Base-by-base conservation (phyloP, 2,329 filamentous ascomycete species). In the Onygenales sp. region DNA sequence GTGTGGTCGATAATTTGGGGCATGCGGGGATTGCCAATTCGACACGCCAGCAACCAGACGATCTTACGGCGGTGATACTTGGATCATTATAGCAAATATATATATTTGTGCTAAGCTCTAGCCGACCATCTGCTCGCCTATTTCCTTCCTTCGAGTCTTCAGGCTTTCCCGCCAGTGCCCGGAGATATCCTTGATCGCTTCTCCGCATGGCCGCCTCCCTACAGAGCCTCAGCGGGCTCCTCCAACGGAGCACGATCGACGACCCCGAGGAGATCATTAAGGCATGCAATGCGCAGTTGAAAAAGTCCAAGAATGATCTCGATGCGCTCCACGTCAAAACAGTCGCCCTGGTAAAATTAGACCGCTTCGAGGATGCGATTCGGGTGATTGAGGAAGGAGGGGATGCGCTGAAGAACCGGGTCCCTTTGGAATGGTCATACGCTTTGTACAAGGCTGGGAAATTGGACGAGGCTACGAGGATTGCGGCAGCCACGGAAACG, bases 251-350 rank as follows among this genome's bases (percentile, higher is more conserved):
- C 35, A 74, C 77, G 52, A 78, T 85, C 61, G 76, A 81, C 58
- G 81, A 85, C 66, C 80, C 84, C 64, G 79, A 82, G 54, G 78
- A 83, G 68, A 69, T 82, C 33, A 74, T 85, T 44, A 74, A 76
- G 57, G 78, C 80, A 43, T 79, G 79, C 65, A 78, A 84, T 63
- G 73, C 72, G 36, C 70, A 73, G 0, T 72, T 85, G 46, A 77
- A 80, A 64, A 78, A 78, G 55, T 78, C 76, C n/a, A 81, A 80
- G 60, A 69, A 69, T 50, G 78, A 85, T 60, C 43, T 75, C 31
- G 72, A 79, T 42, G 78, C 80, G 7, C 80, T 81, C 57, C 79
- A 82, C 64, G 76, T 77, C 52, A 82, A 81, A 63, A 72, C 75
- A 1, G 75, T 85, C 42, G 82, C 82, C 6, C 66, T 85, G 43